Percentiles rank a stretch among this genome's conserved stretches.
Conservation (phyloP, 116 monocot species). For the Dioscorea cayenensis region DNA sequence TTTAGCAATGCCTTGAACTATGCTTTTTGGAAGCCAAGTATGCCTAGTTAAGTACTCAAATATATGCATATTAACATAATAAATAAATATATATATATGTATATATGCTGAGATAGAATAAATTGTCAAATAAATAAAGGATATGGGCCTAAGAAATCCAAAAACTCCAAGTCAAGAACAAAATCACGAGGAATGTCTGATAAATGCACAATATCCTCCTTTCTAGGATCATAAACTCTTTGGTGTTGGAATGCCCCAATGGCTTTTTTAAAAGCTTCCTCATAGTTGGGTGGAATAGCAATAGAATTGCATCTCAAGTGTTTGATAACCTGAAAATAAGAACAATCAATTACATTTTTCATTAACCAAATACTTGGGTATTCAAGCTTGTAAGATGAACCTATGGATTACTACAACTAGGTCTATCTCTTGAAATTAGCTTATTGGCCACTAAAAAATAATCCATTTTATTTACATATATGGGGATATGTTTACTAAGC, state of each 20-base stretch:
- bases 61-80: too few species aligned
- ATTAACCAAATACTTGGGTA: neutral
- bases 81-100: too few species aligned
- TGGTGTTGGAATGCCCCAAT: too few species aligned
- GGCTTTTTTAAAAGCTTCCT: too few species aligned
- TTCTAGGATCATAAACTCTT: too few species aligned
- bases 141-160: too few species aligned
- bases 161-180: constrained; percentile 65
- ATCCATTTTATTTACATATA: neutral
- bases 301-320: constrained; percentile 54
- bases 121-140: too few species aligned
- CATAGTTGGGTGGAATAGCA: too few species aligned
- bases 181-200: constrained; percentile 40
- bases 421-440: neutral
- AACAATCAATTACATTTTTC: constrained; percentile 1
- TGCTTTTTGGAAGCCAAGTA: too few species aligned
- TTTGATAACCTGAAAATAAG: constrained; percentile 64
- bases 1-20: neutral
- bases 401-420: neutral
- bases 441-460: neutral
- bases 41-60: too few species aligned
- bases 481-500: neutral
- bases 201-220: constrained; percentile 67
- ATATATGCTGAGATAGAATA: too few species aligned
- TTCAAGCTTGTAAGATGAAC: neutral